Evolutionary conservation across 2,329 filamentous ascomycete species (phyloP), one percentile per base, ranked within the genome.

Genomic region (Fusarium sp.): DNA sequence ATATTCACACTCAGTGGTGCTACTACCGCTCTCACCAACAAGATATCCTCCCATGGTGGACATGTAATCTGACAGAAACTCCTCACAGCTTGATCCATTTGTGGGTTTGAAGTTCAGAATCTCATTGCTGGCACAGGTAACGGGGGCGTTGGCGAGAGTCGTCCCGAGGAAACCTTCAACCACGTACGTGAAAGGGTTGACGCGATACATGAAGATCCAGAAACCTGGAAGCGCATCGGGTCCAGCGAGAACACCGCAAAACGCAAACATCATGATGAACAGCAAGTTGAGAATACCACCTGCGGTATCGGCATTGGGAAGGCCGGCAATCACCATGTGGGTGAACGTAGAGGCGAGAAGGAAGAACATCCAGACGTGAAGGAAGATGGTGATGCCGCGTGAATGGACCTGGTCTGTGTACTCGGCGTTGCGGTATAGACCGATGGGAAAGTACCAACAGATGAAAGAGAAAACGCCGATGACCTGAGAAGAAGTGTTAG

Each of bases 131-230:
- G 60, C 49, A 2, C 60, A 63, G 9, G 58, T 48, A 0, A 63
- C 60, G 0, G 74, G 46, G 0, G 86, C 86, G 62, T 89, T 87
- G 4, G 89, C 89, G 10, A 95, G 79, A 0, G 86, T 88, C 1
- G 86, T 86, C 0, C 88, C 84, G 2, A 93, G 78, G 77, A 94
- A 86, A 2, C 88, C 89, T 37, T 86, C 84, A 33, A 93, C 85
- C 3, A 93, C 81, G 75, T 95, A 95, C 0, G 91, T 92, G 75
- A 94, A 89, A 0, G 92, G 92, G 1, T 88, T 92, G 58, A 92
- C 82, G 37, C 90, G 86, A 77, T 93, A 93, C 87, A 93, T 90
- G 82, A 92, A 92, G 68, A 89, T 88, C 92, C 92, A 94, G 81
- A 93, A 93, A 3, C 86, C 82, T 0, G 92, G 91, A 16, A 93